Percentiles rank a stretch among this genome's conserved stretches.
Evolutionary conservation across 768 basidiomycete genomes (phyloP).

Genomic region (Kwoniella botswanensis): DNA sequence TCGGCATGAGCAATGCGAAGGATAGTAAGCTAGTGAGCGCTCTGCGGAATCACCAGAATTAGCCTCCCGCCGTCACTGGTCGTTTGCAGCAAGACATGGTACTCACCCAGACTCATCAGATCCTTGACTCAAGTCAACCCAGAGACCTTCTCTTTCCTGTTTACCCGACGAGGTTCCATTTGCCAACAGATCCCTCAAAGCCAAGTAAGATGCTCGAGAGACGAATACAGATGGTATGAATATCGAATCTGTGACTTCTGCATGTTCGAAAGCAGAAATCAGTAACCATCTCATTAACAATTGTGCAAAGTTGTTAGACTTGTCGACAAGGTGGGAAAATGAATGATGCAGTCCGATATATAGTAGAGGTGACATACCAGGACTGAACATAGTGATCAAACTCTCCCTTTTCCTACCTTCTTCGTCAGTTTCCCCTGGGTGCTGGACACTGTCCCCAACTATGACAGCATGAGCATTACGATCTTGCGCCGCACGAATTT

Average conservation of each 20-base stretch:
- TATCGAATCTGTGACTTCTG: conserved; percentile 82
- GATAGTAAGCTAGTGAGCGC: conserved; percentile 61
- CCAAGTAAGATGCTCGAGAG: conserved; percentile 76
- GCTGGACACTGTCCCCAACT: conserved; percentile 79
- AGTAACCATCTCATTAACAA: not conserved
- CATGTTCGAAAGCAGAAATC: conserved; percentile 7
- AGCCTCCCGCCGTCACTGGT: not conserved
- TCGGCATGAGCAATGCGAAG: conserved; percentile 86
- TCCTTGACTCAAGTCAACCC: conserved; percentile 54
- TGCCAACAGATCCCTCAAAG: conserved; percentile 71
- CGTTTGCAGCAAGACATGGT: too few relatives aligned
- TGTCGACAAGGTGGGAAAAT: not conserved
- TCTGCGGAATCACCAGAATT: conserved; percentile 26
- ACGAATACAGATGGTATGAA: conserved; percentile 85
- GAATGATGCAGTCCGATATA: too few relatives aligned
- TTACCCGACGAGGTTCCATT: conserved; percentile 70
- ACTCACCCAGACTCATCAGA: conserved; percentile 47
- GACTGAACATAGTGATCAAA: conserved; percentile 89
- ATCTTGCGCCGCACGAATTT: conserved; percentile 72
- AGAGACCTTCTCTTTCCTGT: conserved; percentile 38
- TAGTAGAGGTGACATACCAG: conserved; percentile 63
- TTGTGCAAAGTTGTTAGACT: not conserved
- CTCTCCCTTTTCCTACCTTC: conserved; percentile 64
- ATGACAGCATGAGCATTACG: conserved; percentile 84
- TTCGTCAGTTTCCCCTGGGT: conserved; percentile 59